Base-by-base conservation (phyloP, 75 land plant genomes). In the Adiantum capillusveneris region DNA sequence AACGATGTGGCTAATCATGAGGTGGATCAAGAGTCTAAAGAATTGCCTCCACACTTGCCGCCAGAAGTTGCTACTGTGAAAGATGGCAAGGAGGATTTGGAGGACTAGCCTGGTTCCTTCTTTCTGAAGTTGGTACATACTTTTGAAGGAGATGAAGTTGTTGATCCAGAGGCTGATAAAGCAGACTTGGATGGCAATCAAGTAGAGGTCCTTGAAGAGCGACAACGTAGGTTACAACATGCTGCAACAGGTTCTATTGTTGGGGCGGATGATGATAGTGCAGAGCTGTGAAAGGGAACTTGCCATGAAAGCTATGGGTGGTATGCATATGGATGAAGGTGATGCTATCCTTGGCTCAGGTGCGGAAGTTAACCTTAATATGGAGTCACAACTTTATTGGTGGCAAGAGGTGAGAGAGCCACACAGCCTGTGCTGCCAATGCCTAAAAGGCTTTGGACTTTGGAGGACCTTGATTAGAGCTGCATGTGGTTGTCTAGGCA, bases 361-460 rank as follows among this genome's bases (percentile, higher is more conserved):
- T 61, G 83, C 97, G 25, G 99, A 95, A 77, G 86, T 95, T 0
- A 90, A 80, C 60, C 71, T 95, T 26, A n/a, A n/a, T n/a, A n/a
- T 95, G 22, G 99, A 95, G 55, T 87, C 99, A 14, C 97, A 95
- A 79, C 87, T 86, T n/a, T n/a, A n/a, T n/a, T n/a, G n/a, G n/a
- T n/a, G n/a, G n/a, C n/a, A n/a, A n/a, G n/a, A n/a, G n/a, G n/a
- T n/a, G n/a, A n/a, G n/a, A n/a, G n/a, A n/a, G n/a, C n/a, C n/a
- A n/a, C n/a, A n/a, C n/a, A n/a, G n/a, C n/a, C n/a, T n/a, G n/a
- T n/a, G n/a, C n/a, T n/a, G n/a, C n/a, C n/a, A n/a, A n/a, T n/a
- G n/a, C n/a, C n/a, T n/a, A n/a, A n/a, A n/a, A n/a, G n/a, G n/a
- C n/a, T n/a, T n/a, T n/a, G n/a, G n/a, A n/a, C n/a, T n/a, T n/a